Evolutionary conservation across 2,329 filamentous ascomycete genomes (phyloP).

Genomic region (Orbilia javanica): DNA sequence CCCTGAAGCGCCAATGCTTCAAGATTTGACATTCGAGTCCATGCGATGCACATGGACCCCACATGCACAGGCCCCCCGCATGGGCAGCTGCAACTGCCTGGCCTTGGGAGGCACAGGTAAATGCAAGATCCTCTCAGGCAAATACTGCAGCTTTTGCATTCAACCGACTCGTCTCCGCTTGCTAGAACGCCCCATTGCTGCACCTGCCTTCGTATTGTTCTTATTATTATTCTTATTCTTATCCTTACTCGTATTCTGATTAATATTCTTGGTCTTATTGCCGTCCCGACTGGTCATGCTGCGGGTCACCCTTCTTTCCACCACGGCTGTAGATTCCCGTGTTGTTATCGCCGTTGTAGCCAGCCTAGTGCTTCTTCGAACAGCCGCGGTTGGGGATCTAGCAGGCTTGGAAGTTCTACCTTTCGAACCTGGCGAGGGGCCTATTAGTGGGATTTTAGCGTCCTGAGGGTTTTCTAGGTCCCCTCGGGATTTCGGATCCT

Average conservation of each 20-base stretch:
- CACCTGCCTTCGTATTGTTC: constrained; percentile 22
- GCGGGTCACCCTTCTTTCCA: constrained; percentile 50
- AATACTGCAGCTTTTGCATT: constrained; percentile 14
- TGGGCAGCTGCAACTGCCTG: constrained; percentile 28
- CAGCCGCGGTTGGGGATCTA: constrained; percentile 3
- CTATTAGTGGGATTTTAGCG: constrained; percentile 20
- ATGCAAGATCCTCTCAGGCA: constrained; percentile 27
- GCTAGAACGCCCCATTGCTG: constrained; percentile 32
- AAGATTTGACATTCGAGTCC: constrained; percentile 55
- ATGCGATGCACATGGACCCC: constrained; percentile 47
- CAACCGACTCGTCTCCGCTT: constrained; percentile 57
- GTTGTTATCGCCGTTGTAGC: constrained; percentile 33
- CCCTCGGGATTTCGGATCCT: constrained; percentile 3
- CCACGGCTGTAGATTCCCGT: constrained; percentile 35
- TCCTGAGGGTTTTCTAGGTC: background rate
- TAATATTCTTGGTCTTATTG: constrained; percentile 1
- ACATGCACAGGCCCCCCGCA: constrained; percentile 33
- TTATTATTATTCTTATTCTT: background rate
- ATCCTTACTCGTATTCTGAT: background rate
- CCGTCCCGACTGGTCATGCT: constrained; percentile 47
- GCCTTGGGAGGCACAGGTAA: constrained; percentile 29
- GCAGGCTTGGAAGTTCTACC: constrained; percentile 18
- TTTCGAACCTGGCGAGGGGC: constrained; percentile 24
- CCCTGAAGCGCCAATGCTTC: constrained; percentile 27
- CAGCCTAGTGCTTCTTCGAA: constrained; percentile 20